These are phyloP conservation scores for Coemansia sp. DNA, from an alignment of 192 early-diverging fungal genomes.

Conservation along the genomic window DNA sequence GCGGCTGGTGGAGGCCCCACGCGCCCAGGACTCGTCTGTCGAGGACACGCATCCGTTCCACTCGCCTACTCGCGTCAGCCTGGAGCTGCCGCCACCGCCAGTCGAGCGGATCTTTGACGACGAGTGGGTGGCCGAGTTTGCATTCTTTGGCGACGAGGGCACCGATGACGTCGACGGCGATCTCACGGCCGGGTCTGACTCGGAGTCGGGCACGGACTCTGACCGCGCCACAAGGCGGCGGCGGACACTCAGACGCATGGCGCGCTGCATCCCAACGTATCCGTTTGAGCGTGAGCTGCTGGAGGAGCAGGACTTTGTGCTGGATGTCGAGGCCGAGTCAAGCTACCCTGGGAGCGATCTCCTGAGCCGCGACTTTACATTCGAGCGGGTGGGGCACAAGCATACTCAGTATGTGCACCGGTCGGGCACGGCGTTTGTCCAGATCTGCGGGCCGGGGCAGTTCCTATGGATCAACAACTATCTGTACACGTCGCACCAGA, in stretches of 20 bases:
- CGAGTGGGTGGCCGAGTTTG: slow-evolving; percentile 28
- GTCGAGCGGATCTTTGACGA: slow-evolving; percentile 42
- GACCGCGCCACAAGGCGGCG: background rate
- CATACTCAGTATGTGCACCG: slow-evolving; percentile 89
- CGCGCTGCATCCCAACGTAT: slow-evolving; percentile 43
- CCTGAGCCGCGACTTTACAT: slow-evolving; percentile 54
- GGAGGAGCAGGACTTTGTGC: slow-evolving; percentile 74
- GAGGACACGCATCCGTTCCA: slow-evolving; percentile 90
- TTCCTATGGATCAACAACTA: slow-evolving; percentile 90
- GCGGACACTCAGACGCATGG: slow-evolving; percentile 11
- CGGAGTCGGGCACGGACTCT: background rate
- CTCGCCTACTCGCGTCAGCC: slow-evolving; percentile 60
- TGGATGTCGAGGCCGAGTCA: slow-evolving; percentile 88
- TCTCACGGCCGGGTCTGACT: too few species aligned
- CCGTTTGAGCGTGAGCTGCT: slow-evolving; percentile 80
- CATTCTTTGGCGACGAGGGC: slow-evolving; percentile 16
- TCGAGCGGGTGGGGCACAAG: slow-evolving; percentile 35
- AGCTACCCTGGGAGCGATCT: slow-evolving; percentile 63
- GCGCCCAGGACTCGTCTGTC: slow-evolving; percentile 36
- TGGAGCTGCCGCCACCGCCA: slow-evolving; percentile 59
- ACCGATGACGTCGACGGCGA: slow-evolving; percentile 20
- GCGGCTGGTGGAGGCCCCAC: slow-evolving; percentile 82
- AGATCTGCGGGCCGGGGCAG: slow-evolving; percentile 66
- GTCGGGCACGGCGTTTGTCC: slow-evolving; percentile 87
- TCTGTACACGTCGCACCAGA: slow-evolving; percentile 47